Evolutionary conservation across 768 basidiomycete genomes (phyloP).

Genomic region (Pleurotus sapidus): DNA sequence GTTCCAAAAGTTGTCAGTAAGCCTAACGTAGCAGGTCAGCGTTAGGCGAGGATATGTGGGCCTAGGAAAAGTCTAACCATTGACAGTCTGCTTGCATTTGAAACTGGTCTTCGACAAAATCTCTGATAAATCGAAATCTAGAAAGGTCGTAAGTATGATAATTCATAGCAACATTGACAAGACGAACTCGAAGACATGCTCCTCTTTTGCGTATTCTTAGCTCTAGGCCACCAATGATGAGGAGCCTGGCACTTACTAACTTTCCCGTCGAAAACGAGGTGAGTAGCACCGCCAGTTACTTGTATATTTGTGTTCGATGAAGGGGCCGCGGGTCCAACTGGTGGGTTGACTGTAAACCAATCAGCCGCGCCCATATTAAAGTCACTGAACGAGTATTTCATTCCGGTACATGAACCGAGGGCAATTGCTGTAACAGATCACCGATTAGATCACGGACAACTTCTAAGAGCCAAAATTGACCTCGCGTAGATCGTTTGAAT

Average conservation of each 20-base stretch:
- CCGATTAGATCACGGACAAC: background rate
- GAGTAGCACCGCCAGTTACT: background rate
- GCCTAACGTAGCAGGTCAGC: background rate
- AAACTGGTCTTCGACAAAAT: background rate
- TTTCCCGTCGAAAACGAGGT: background rate
- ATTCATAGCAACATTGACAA: too few relatives aligned
- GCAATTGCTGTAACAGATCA: background rate
- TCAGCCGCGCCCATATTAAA: background rate
- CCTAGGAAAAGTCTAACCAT: background rate
- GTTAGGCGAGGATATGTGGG: background rate
- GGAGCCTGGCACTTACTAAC: background rate
- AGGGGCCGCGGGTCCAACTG: background rate
- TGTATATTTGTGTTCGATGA: background rate
- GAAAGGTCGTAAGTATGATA: too few relatives aligned
- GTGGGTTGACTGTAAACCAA: background rate
- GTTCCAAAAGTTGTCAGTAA: background rate
- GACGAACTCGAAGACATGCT: slow-evolving; percentile 1
- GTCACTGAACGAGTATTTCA: background rate
- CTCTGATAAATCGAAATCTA: background rate
- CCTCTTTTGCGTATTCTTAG: background rate
- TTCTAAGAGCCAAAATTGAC: background rate
- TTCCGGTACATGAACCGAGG: background rate
- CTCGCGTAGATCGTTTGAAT: background rate
- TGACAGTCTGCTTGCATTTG: background rate
- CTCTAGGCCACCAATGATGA: background rate